Conservation (phyloP, 2,329 filamentous ascomycete species). For the Trichophaea hybrida region DNA sequence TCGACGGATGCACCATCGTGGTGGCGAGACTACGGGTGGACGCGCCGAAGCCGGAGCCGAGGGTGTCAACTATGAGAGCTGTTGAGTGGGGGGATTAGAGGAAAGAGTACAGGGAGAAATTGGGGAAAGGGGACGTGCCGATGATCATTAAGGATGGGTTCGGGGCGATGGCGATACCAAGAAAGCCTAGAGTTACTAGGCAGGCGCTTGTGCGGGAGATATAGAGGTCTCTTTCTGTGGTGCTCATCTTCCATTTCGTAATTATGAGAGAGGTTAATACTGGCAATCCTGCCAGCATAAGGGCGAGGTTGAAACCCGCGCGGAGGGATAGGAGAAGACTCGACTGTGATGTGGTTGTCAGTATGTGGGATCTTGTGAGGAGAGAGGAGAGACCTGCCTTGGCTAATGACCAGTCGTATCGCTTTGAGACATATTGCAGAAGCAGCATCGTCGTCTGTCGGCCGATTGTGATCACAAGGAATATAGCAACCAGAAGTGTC, state of each 20-base stretch:
- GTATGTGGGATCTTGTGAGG: no score
- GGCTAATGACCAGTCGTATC: constrained; percentile 25
- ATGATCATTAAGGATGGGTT: background rate
- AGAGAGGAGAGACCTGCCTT: background rate
- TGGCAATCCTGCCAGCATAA: background rate
- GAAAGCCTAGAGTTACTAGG: background rate
- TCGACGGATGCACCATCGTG: constrained; percentile 25
- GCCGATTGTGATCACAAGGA: constrained; percentile 26
- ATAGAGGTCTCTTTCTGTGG: background rate
- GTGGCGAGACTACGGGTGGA: constrained; percentile 27
- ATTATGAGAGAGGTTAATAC: background rate
- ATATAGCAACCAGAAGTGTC: constrained; percentile 22
- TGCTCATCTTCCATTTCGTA: background rate
- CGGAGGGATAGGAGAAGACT: background rate
- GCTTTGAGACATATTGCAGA: constrained; percentile 29
- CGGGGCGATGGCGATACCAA: background rate
- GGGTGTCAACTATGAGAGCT: constrained; percentile 26
- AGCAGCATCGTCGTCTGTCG: constrained; percentile 25
- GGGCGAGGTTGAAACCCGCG: background rate
- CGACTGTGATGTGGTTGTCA: no score
- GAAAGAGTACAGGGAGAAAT: no score
- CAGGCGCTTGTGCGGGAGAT: background rate
- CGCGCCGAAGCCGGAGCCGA: constrained; percentile 26
- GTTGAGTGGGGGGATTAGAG: no score
- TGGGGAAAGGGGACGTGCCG: no score